Evolutionary conservation across 352 stramenopile genomes (phyloP), one percentile per base, ranked within the genome.

Genomic region (Phytophthora sojae): DNA sequence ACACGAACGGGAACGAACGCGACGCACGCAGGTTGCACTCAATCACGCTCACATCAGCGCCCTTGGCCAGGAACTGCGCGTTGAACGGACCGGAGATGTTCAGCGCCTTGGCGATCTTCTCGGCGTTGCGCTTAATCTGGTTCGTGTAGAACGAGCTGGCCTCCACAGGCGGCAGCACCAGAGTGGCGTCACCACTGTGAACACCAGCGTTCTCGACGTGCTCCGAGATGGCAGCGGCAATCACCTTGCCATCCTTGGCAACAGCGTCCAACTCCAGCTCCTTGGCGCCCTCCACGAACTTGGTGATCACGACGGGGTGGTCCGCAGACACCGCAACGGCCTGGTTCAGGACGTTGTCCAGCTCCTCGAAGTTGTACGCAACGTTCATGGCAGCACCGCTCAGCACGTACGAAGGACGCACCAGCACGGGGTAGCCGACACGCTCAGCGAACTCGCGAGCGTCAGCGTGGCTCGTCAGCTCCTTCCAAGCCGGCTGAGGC

Each of bases 161-260:
- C 74, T 99, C 98, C 75, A 99, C 97, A 17, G 98, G 92, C 19
- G 98, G 98, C 23, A 99, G 85, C 61, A 99, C 89, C 23, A 99
- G 82, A 25, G 98, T 99, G 19, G 98, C 98, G 76, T 99, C 98
- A 72, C 98, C 98, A 81, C 93, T 99, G 86, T 99, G 98, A 21
- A 99, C 98, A 83, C 98, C 98, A 39, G 98, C 98, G 86, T 99
- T 99, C 77, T 99, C 98, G 11, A 99, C 92, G 88, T 99, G 98
- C 83, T 99, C 98, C 61, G 95, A 98, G 73, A 99, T 99, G 51
- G 98, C 98, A 82, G 99, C 99, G 80, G 98, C 98, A 42, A 99
- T 83, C 70, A 99, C 98, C 56, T 97, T 85, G 65, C 98, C 98
- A 49, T 98, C 83, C 72, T 98, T 91, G 50, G 97, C 97, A 29